phyloP scores from a whole-genome alignment of 306 rosid species.

The Trifolium fragiferum region DNA sequence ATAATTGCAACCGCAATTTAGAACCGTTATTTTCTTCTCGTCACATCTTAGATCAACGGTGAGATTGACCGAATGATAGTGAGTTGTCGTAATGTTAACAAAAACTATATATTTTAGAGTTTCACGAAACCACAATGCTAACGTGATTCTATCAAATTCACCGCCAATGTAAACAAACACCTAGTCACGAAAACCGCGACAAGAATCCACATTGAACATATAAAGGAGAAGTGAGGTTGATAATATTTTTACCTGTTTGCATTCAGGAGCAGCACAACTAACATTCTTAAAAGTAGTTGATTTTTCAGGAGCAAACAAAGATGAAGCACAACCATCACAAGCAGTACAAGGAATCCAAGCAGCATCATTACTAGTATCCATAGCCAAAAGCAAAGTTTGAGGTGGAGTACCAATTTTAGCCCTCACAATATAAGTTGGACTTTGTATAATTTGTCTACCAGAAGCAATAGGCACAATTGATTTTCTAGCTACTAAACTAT shows the following conservation, averaged over 20 bases:
- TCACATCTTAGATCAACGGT: background rate
- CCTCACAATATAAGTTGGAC: constrained; percentile 80
- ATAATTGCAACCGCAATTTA: background rate
- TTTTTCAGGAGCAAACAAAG: constrained; percentile 53
- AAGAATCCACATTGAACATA: background rate
- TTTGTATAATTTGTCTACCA: constrained; percentile 78
- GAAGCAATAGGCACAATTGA: constrained; percentile 89
- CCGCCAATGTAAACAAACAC: background rate
- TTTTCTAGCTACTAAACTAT: constrained; percentile 61
- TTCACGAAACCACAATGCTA: background rate
- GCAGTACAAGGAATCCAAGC: constrained; percentile 91
- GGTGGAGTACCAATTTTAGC: constrained; percentile 77
- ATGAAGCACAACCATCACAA: constrained; percentile 78
- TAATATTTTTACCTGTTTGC: constrained; percentile 66
- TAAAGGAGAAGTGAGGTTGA: background rate
- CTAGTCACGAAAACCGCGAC: background rate
- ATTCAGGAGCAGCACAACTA: constrained; percentile 60
- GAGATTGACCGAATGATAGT: background rate
- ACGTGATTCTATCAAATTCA: background rate
- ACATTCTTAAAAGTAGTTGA: constrained; percentile 72
- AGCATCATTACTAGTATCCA: constrained; percentile 90
- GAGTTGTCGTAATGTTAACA: background rate
- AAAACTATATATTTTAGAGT: background rate
- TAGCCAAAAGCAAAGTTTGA: constrained; percentile 78
- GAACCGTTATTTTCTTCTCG: background rate